Evolutionary conservation across 208 protist species (phyloP).

Genomic region (Leishmania aethiopica): DNA sequence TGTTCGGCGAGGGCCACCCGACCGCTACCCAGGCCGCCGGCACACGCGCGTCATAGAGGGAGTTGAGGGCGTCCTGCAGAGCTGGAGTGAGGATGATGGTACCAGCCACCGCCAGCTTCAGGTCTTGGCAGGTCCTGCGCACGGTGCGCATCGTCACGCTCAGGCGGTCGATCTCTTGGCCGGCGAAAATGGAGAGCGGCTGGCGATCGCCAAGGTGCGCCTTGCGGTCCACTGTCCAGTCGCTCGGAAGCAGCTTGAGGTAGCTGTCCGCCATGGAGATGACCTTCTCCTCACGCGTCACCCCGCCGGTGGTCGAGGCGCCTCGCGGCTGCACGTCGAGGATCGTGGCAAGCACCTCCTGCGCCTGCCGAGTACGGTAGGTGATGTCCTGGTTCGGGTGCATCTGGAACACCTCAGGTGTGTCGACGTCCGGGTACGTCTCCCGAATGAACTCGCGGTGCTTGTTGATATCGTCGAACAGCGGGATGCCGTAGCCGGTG

Average conservation of each 20-base stretch:
- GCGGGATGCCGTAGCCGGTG: slow-evolving; percentile 89
- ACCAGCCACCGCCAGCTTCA: slow-evolving; percentile 97
- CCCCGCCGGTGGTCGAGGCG: slow-evolving; percentile 75
- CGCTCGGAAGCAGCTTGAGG: slow-evolving; percentile 89
- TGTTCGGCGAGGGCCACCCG: slow-evolving; percentile 95
- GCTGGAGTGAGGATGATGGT: slow-evolving; percentile 97
- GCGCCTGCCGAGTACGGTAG: slow-evolving; percentile 92
- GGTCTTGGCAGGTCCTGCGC: slow-evolving; percentile 90
- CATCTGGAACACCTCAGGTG: slow-evolving; percentile 97
- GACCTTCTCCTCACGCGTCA: slow-evolving; percentile 95
- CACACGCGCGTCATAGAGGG: slow-evolving; percentile 96
- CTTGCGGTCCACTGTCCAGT: slow-evolving; percentile 91
- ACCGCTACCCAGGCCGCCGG: slow-evolving; percentile 95
- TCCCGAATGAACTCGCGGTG: slow-evolving; percentile 94
- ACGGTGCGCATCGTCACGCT: slow-evolving; percentile 81
- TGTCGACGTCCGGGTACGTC: slow-evolving; percentile 95
- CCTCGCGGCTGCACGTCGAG: slow-evolving; percentile 97
- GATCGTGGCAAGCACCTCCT: slow-evolving; percentile 95
- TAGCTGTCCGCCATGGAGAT: slow-evolving; percentile 90
- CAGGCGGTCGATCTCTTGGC: slow-evolving; percentile 97
- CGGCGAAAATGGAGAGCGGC: slow-evolving; percentile 96
- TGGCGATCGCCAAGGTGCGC: slow-evolving; percentile 81
- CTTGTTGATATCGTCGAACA: slow-evolving; percentile 94
- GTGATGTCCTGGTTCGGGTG: slow-evolving; percentile 97
- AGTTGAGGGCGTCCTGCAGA: slow-evolving; percentile 95